These are phyloP conservation scores for Apiospora sp. DNA, from an alignment of 2,329 filamentous ascomycete genomes.

Conservation along the genomic window DNA sequence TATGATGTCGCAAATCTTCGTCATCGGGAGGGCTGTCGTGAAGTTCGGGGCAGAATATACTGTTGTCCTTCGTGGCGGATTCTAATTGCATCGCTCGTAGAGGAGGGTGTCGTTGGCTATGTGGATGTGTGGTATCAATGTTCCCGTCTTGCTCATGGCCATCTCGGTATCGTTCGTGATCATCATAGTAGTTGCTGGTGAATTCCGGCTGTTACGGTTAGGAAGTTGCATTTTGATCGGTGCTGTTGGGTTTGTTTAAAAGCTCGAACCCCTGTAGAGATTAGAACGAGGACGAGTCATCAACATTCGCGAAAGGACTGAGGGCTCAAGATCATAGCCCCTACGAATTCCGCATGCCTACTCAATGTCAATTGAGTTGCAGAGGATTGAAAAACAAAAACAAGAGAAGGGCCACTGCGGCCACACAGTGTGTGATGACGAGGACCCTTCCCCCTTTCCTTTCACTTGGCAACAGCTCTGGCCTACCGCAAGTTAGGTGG, in stretches of 20 bases:
- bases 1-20: neutral
- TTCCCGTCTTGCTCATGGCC: neutral
- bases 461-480: neutral
- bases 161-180: neutral
- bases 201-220: neutral
- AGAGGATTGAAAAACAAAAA: neutral
- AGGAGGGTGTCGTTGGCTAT: neutral
- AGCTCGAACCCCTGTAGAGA: neutral
- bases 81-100: neutral
- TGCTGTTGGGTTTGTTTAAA: neutral
- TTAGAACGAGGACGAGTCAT: neutral
- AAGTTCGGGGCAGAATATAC: neutral
- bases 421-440: neutral
- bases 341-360: neutral
- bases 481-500: neutral
- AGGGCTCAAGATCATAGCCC: neutral
- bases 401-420: neutral
- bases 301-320: neutral
- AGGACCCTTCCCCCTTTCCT: neutral
- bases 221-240: neutral
- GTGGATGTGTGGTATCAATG: no score
- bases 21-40: neutral
- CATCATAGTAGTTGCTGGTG: neutral
- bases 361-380: neutral
- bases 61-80: neutral